A percentile compares a stretch with the other conserved stretches of the same genome.
Evolutionary conservation across 2,329 filamentous ascomycete species (phyloP).

Genomic region (Drechslerella stenobrocha): DNA sequence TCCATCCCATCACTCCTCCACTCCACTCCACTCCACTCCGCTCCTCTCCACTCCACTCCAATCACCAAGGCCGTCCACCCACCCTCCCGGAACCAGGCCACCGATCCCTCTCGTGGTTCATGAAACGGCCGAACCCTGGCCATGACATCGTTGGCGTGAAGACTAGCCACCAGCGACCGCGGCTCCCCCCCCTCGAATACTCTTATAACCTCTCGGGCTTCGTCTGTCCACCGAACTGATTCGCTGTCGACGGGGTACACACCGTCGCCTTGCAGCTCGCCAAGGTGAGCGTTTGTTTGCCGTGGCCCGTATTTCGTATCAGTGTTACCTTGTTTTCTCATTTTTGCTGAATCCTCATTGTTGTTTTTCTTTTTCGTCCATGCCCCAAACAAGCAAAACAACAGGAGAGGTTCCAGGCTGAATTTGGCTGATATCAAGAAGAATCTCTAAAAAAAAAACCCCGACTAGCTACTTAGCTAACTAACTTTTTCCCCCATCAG

Average conservation of each 20-base stretch:
- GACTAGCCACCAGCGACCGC: background rate
- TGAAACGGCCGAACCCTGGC: background rate
- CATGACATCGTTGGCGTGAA: background rate
- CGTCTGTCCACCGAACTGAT: too few species aligned
- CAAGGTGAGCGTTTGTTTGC: conserved; percentile 1
- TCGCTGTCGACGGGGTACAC: too few species aligned
- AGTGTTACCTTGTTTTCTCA: conserved; percentile 18
- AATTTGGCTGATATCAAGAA: conserved; percentile 13
- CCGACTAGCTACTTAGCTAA: background rate
- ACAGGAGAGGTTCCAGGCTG: background rate
- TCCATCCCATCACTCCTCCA: conserved; percentile 1
- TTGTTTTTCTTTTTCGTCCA: conserved; percentile 16
- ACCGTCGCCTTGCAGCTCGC: background rate
- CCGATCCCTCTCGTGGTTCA: background rate
- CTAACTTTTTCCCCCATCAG: conserved; percentile 10
- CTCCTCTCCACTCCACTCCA: background rate
- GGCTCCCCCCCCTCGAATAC: too few species aligned
- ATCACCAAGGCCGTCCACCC: background rate
- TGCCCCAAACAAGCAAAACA: conserved; percentile 1
- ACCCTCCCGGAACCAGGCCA: background rate
- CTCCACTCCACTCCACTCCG: background rate
- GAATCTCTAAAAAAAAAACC: background rate
- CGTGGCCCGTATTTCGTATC: too few species aligned
- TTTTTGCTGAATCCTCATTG: background rate
- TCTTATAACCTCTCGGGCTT: too few species aligned